Percentiles rank a stretch among this genome's conserved stretches.
Evolutionary conservation across 164 flowering plant species (phyloP).

Genomic region (Nelumbo lutea): DNA sequence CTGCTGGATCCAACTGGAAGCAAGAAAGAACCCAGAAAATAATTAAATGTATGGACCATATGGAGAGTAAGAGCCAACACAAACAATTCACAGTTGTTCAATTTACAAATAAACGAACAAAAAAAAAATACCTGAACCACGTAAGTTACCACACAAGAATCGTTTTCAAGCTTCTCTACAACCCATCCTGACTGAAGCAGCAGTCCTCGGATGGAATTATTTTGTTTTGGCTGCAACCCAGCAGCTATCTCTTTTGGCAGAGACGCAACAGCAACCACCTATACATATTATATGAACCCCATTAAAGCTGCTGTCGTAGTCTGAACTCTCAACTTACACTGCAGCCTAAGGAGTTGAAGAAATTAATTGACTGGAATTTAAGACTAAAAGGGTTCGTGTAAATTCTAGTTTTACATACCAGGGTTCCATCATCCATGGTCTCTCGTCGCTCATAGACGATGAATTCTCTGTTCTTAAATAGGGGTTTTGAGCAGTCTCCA

Average conservation of each 20-base stretch:
- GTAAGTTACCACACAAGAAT: slow-evolving; percentile 78
- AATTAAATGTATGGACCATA: no score
- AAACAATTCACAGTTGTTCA: not conserved
- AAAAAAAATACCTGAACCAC: slow-evolving; percentile 61
- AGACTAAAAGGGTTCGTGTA: no score
- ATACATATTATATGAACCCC: not conserved
- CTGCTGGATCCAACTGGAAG: slow-evolving; percentile 86
- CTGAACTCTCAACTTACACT: not conserved
- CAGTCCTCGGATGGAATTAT: slow-evolving; percentile 64
- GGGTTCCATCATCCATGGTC: slow-evolving; percentile 89
- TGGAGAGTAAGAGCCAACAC: no score
- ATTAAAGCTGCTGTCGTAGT: not conserved
- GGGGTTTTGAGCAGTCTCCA: slow-evolving; percentile 63
- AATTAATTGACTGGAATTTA: no score
- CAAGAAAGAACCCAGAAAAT: not conserved
- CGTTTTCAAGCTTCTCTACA: slow-evolving; percentile 69
- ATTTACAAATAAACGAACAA: no score
- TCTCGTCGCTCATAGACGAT: slow-evolving; percentile 82
- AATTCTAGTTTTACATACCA: slow-evolving; percentile 30
- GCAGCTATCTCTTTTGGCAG: slow-evolving; percentile 88
- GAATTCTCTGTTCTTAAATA: slow-evolving; percentile 80
- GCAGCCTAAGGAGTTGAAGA: not conserved
- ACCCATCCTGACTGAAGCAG: slow-evolving; percentile 91
- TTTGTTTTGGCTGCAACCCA: slow-evolving; percentile 72
- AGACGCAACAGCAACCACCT: slow-evolving; percentile 95